Evolutionary conservation across 768 basidiomycete genomes (phyloP), one percentile per base, ranked within the genome.

Genomic region (Hysterangium stoloniferum): DNA sequence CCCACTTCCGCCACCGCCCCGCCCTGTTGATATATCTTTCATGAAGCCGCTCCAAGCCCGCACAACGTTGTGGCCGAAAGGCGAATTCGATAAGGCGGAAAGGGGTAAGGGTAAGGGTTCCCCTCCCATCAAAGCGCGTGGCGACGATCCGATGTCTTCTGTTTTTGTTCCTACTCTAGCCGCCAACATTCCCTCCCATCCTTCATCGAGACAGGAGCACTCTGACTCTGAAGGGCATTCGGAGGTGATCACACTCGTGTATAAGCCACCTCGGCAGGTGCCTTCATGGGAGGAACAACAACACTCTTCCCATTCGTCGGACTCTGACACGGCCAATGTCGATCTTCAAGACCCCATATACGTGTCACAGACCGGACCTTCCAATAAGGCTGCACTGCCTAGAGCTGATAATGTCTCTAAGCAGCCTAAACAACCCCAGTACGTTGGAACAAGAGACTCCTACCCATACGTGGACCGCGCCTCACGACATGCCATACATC

Each of bases 1-100:
- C 57, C 79, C 79, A 4, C 69, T 81, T 17, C 79, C 79, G 20
- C 61, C 66, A 35, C 79, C 79, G n/a, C 79, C 79, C 11, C 71
- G 74, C 49, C 78, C 76, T 2, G 61, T 79, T 6, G 49, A 51
- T 6, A 51, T 51, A 15, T 40, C 49, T 24, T 51, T 43, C 20
- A 20, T 51, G 13, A 51, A 51, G 25, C 31, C 9, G 19, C 40
- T 51, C 9, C 35, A 37, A 6, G 8, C 48, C 13, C 34, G 27
- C 19, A 20, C 48, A n/a, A 17, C 43, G 13, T 45, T 27, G 15
- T 19, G 31, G 12, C 15, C 24, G 29, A 13, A 3, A n/a, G n/a
- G n/a, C n/a, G n/a, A n/a, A n/a, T n/a, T n/a, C n/a, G n/a, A n/a
- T n/a, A n/a, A n/a, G 17, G 19, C n/a, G 9, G 15, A 24, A 9